phyloP scores from a whole-genome alignment of 2,329 filamentous ascomycete species.

The Botrytis galanthina region DNA sequence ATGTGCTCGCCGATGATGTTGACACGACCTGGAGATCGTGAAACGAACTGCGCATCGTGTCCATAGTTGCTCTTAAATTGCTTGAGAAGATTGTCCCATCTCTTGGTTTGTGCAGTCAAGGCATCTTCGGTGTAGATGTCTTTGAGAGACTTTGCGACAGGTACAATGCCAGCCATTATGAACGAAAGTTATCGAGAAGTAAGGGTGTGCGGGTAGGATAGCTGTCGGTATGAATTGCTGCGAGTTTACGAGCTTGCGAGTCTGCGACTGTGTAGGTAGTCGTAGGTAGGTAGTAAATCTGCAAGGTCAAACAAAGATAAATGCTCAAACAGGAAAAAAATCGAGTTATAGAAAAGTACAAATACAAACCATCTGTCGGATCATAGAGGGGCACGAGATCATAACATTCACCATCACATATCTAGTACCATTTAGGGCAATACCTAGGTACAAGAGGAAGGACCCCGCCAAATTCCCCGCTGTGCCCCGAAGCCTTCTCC shows the following conservation, averaged over 20 bases:
- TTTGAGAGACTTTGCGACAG: constrained; percentile 69
- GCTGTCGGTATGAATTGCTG: constrained; percentile 10
- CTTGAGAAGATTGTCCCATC: constrained; percentile 73
- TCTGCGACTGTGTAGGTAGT: not conserved
- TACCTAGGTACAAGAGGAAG: constrained; percentile 11
- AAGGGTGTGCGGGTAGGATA: constrained; percentile 22
- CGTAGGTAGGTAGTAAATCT: not conserved
- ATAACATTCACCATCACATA: constrained; percentile 7
- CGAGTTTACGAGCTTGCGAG: not conserved
- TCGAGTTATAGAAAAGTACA: not conserved
- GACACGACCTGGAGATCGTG: constrained; percentile 88
- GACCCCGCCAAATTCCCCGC: constrained; percentile 15
- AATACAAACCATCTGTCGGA: not conserved
- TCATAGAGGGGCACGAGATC: constrained; percentile 11
- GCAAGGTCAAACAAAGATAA: not conserved
- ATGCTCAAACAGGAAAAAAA: not conserved
- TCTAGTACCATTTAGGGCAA: constrained; percentile 3
- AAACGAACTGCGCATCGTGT: constrained; percentile 72
- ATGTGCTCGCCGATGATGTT: constrained; percentile 99
- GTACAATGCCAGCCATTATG: constrained; percentile 61
- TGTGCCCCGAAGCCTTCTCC: constrained; percentile 11
- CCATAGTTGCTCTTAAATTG: constrained; percentile 71
- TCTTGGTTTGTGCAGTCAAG: constrained; percentile 61
- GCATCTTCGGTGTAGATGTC: constrained; percentile 82
- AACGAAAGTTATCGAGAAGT: constrained; percentile 5